Percentiles rank a stretch among this genome's conserved stretches.
These are phyloP conservation scores for Conoideocrella luteorostrata DNA, from an alignment of 2,329 filamentous ascomycete genomes.

Conservation along the genomic window DNA sequence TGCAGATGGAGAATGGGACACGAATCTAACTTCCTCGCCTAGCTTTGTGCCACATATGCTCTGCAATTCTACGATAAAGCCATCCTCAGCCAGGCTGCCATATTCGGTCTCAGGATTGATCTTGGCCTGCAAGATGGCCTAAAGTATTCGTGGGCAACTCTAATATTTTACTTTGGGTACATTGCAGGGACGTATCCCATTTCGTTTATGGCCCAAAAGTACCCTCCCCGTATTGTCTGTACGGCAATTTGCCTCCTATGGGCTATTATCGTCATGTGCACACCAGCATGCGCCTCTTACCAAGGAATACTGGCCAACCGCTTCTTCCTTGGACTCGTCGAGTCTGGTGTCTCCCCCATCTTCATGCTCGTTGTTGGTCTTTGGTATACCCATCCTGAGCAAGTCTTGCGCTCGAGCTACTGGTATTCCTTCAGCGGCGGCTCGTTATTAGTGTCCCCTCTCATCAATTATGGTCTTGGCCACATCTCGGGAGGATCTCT, in stretches of 20 bases:
- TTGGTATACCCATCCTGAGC: slow-evolving; percentile 33
- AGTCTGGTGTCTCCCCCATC: slow-evolving; percentile 25
- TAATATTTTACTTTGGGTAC: slow-evolving; percentile 28
- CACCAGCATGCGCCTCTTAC: slow-evolving; percentile 25
- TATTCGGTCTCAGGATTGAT: slow-evolving; percentile 24
- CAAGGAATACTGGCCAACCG: slow-evolving; percentile 25
- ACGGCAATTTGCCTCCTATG: slow-evolving; percentile 23
- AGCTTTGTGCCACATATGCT: slow-evolving; percentile 24
- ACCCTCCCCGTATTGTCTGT: slow-evolving; percentile 22
- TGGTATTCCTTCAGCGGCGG: slow-evolving; percentile 33
- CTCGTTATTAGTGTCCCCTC: slow-evolving; percentile 25
- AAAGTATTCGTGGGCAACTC: slow-evolving; percentile 24
- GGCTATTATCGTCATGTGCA: slow-evolving; percentile 24
- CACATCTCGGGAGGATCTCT: slow-evolving; percentile 21
- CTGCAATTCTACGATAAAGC: slow-evolving; percentile 24
- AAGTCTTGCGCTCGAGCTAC: slow-evolving; percentile 28
- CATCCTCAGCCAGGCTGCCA: slow-evolving; percentile 18
- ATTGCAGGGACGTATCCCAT: slow-evolving; percentile 24
- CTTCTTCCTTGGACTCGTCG: slow-evolving; percentile 31
- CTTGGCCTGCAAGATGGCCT: slow-evolving; percentile 20
- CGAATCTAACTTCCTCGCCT: neutral
- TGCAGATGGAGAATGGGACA: neutral
- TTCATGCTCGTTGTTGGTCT: slow-evolving; percentile 32
- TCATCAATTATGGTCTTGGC: slow-evolving; percentile 28
- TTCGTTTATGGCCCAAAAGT: slow-evolving; percentile 22